Percentiles rank a stretch among this genome's conserved stretches.
phyloP scores from a whole-genome alignment of 139 green algal genomes.

The Cymbomonas tetramitiformis region DNA sequence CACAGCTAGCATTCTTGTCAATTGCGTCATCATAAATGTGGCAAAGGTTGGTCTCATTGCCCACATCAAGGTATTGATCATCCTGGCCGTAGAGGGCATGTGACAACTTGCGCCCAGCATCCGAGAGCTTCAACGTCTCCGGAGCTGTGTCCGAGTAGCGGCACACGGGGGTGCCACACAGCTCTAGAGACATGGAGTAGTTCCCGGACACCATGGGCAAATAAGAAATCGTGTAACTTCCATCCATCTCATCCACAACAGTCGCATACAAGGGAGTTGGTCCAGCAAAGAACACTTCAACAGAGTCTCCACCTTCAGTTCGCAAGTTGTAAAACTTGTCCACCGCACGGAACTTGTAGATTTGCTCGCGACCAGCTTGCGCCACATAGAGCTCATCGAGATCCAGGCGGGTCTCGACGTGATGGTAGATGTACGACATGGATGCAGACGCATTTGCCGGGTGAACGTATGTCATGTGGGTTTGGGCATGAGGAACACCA shows the following conservation, averaged over 20 bases:
- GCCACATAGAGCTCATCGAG: conserved; percentile 8
- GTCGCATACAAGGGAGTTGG: conserved; percentile 8
- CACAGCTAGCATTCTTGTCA: too few relatives aligned
- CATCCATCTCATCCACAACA: conserved; percentile 10
- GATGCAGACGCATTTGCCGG: neutral
- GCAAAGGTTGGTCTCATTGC: conserved; percentile 6
- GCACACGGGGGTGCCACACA: conserved; percentile 1
- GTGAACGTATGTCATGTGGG: conserved; percentile 21
- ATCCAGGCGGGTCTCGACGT: conserved; percentile 4
- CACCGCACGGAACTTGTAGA: conserved; percentile 9
- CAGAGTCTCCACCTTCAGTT: conserved; percentile 5
- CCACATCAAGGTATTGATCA: too few relatives aligned
- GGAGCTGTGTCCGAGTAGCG: neutral
- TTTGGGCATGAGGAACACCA: neutral
- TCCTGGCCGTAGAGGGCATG: too few relatives aligned
- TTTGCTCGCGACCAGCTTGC: conserved; percentile 7
- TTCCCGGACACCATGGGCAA: conserved; percentile 10
- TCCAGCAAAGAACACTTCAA: conserved; percentile 8
- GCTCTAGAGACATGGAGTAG: conserved; percentile 16
- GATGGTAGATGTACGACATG: conserved; percentile 12
- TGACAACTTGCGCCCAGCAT: too few relatives aligned
- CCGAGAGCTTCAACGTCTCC: too few relatives aligned
- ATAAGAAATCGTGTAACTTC: conserved; percentile 19
- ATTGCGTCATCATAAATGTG: too few relatives aligned
- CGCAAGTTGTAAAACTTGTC: conserved; percentile 18